These are phyloP conservation scores for Spiromastix sp. DNA, from an alignment of 2,329 filamentous ascomycete species.

Conservation along the genomic window DNA sequence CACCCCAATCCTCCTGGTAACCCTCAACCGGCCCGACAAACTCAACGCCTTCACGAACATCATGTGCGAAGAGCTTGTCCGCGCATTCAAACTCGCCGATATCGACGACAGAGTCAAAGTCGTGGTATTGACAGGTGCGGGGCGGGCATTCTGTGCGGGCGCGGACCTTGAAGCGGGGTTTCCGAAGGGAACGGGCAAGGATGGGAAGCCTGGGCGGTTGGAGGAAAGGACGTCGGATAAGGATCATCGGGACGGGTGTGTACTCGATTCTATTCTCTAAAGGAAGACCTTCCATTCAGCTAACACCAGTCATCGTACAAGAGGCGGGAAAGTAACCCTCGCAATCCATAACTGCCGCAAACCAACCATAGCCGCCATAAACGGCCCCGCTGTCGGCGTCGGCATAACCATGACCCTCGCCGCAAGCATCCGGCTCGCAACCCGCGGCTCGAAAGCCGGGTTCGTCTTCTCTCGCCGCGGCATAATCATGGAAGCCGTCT, in stretches of 20 bases:
- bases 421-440: conserved; percentile 47
- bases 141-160: conserved; percentile 45
- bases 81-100: conserved; percentile 38
- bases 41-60: conserved; percentile 48
- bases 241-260: conserved; percentile 46
- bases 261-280: not conserved
- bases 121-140: conserved; percentile 44
- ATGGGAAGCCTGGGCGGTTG: not conserved
- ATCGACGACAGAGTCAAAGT: conserved; percentile 45
- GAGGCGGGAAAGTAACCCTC: conserved; percentile 36
- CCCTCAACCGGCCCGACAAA: conserved; percentile 46
- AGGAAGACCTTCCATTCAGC: not conserved
- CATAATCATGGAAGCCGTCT: conserved; percentile 61
- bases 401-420: conserved; percentile 51
- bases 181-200: conserved; percentile 10
- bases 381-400: conserved; percentile 47
- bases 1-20: conserved; percentile 37
- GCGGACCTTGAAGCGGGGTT: conserved; percentile 47
- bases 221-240: conserved; percentile 24
- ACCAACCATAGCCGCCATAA: conserved; percentile 45
- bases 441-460: conserved; percentile 53
- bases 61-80: conserved; percentile 39
- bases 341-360: conserved; percentile 50
- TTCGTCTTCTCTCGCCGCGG: conserved; percentile 65
- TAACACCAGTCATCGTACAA: not conserved